phyloP scores from a whole-genome alignment of 495 filamentous ascomycete genomes.

The Penicillium maclennaniae region DNA sequence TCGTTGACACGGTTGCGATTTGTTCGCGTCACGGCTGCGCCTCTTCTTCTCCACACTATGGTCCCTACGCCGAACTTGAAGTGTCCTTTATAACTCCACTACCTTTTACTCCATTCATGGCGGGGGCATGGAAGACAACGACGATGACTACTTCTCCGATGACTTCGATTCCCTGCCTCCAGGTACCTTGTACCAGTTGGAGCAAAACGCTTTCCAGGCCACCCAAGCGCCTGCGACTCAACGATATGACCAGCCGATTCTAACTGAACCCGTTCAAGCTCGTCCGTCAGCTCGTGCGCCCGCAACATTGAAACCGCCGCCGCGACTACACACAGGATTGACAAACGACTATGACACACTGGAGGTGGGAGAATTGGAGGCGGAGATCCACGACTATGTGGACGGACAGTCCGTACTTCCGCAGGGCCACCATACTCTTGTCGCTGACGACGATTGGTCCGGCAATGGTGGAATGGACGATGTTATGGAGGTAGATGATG shows the following conservation, averaged over 20 bases:
- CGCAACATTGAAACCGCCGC: constrained; percentile 26
- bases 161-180: constrained; percentile 56
- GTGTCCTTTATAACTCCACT: constrained; percentile 1
- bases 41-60: constrained; percentile 1
- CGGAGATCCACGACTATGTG: constrained; percentile 48
- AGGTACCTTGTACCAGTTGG: constrained; percentile 49
- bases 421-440: constrained; percentile 9
- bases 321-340: constrained; percentile 37
- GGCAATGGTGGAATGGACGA: constrained; percentile 12
- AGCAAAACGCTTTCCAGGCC: constrained; percentile 51
- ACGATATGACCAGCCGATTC: constrained; percentile 5
- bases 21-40: constrained; percentile 5
- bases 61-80: constrained; percentile 1
- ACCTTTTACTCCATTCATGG: constrained; percentile 37
- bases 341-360: constrained; percentile 52
- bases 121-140: constrained; percentile 55
- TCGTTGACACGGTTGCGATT: background rate
- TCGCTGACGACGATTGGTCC: constrained; percentile 4
- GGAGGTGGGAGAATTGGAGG: constrained; percentile 54
- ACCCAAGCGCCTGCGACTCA: constrained; percentile 39
- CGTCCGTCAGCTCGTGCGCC: constrained; percentile 4
- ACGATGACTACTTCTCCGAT: constrained; percentile 64
- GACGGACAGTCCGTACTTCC: constrained; percentile 28
- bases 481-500: constrained; percentile 32
- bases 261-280: constrained; percentile 5